phyloP scores from a whole-genome alignment of 306 rosid species.

The Fragaria nilgerrensis region DNA sequence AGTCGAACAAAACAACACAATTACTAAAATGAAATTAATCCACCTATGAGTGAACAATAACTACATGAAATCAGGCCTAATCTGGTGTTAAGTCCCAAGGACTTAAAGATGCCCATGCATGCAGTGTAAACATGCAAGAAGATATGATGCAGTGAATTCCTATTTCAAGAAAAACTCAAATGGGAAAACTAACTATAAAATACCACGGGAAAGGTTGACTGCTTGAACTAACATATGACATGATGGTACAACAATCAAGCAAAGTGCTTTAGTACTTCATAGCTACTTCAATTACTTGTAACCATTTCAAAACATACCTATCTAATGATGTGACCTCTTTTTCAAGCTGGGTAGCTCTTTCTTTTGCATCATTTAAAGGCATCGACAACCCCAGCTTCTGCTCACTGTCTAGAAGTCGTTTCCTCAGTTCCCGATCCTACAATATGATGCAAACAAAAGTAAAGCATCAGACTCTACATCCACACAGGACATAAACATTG shows the following conservation, averaged over 20 bases:
- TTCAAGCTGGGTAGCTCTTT: slow-evolving; percentile 80
- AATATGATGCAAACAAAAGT: slow-evolving; percentile 6
- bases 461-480: slow-evolving; percentile 5
- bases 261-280: background rate
- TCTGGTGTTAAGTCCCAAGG: background rate
- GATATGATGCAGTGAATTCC: background rate
- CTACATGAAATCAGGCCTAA: background rate
- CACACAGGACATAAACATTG: slow-evolving; percentile 16
- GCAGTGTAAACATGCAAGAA: background rate
- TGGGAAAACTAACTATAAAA: background rate
- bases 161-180: background rate
- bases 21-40: background rate
- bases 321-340: slow-evolving; percentile 73
- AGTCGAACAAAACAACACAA: background rate
- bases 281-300: background rate
- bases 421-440: slow-evolving; percentile 77
- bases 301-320: slow-evolving; percentile 47
- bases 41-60: background rate
- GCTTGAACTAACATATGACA: background rate
- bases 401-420: slow-evolving; percentile 83
- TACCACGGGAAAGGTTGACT: background rate
- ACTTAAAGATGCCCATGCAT: background rate
- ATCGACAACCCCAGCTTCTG: slow-evolving; percentile 76
- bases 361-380: slow-evolving; percentile 83
- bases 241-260: background rate